A percentile compares a stretch with the other conserved stretches of the same genome.
Conservation (phyloP, 2,329 filamentous ascomycete species). For the Didymella keratinophila region DNA sequence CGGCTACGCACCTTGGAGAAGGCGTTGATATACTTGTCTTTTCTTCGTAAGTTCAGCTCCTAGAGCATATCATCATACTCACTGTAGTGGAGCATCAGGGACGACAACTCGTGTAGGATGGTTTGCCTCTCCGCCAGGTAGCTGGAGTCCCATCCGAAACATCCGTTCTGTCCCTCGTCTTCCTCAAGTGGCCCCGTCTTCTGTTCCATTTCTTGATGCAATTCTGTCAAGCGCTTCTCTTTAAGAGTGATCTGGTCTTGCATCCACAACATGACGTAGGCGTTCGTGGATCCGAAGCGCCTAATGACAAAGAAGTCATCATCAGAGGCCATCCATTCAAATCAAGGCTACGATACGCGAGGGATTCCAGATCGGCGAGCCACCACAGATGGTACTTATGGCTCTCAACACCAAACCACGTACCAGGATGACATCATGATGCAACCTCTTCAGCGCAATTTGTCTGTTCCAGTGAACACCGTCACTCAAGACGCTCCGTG, state of each 20-base stretch:
- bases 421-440: too few relatives aligned
- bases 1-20: constrained; percentile 28
- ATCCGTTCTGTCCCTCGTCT: constrained; percentile 16
- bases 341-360: too few relatives aligned
- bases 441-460: too few relatives aligned
- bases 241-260: constrained; percentile 31
- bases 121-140: too few relatives aligned
- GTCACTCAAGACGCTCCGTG: too few relatives aligned
- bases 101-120: constrained; percentile 26
- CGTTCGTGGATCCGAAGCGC: constrained; percentile 37
- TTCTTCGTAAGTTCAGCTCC: too few relatives aligned
- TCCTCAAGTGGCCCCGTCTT: too few relatives aligned
- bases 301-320: constrained; percentile 44
- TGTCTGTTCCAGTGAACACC: too few relatives aligned
- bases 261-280: constrained; percentile 33
- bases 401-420: too few relatives aligned
- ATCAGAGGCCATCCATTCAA: constrained; percentile 42
- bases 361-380: too few relatives aligned
- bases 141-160: constrained; percentile 27
- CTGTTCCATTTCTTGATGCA: constrained; percentile 10
- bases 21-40: constrained; percentile 32
- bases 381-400: too few relatives aligned
- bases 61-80: too few relatives aligned
- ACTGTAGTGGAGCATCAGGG: constrained; percentile 30
- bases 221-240: constrained; percentile 22